These are phyloP conservation scores for Trichoderma sp. DNA, from an alignment of 2,329 filamentous ascomycete species.

Conservation along the genomic window DNA sequence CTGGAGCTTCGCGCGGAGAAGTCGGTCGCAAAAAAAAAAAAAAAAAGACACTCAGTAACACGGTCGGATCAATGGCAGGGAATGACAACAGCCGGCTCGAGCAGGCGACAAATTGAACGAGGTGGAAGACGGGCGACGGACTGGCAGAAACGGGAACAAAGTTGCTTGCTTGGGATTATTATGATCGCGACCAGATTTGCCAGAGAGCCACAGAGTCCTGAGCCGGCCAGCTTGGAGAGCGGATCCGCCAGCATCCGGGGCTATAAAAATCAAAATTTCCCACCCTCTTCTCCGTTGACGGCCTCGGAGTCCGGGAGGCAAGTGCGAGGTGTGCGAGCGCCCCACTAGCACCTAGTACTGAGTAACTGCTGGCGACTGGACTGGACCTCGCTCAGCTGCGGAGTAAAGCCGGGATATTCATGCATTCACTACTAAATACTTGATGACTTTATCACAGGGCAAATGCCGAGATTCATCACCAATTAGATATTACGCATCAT, in stretches of 20 bases:
- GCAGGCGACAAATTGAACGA: background rate
- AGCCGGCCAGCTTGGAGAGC: constrained; percentile 11
- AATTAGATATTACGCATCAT: background rate
- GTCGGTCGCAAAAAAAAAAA: background rate
- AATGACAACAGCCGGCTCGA: background rate
- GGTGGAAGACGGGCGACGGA: background rate
- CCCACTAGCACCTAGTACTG: background rate
- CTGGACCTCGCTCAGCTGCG: background rate
- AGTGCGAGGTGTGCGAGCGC: constrained; percentile 24
- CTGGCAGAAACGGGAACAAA: background rate
- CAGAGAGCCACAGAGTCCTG: background rate
- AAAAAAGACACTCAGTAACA: background rate
- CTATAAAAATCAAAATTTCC: constrained; percentile 42
- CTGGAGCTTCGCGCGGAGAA: constrained; percentile 6
- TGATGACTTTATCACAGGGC: background rate
- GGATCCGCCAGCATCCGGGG: constrained; percentile 31
- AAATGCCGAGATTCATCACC: too few species aligned
- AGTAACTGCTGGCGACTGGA: too few species aligned
- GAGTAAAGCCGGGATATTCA: constrained; percentile 18
- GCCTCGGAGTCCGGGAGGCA: constrained; percentile 41
- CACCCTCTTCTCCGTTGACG: constrained; percentile 42
- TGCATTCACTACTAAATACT: background rate
- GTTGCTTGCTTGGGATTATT: background rate
- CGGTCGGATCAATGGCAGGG: constrained; percentile 8
- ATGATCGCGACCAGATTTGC: constrained; percentile 5